phyloP scores from a whole-genome alignment of 192 early-diverging fungal genomes.

The Chytriomyces sp. region DNA sequence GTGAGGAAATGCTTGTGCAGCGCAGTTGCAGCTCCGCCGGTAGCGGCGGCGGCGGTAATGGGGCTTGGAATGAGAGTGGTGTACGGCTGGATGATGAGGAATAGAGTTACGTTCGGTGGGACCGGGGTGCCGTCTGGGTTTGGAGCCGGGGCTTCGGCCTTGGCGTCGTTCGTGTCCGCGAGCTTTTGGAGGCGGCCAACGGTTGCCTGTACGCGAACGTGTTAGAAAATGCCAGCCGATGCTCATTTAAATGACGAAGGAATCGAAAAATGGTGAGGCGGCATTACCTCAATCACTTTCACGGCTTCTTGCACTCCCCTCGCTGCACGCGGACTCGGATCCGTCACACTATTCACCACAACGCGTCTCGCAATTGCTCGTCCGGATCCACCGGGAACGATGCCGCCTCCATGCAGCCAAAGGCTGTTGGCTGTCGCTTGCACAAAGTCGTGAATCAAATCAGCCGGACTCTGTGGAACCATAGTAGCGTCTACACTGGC shows the following conservation, averaged over 20 bases:
- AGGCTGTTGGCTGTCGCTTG: constrained; percentile 43
- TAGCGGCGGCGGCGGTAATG: constrained; percentile 22
- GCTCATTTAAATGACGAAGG: too few species aligned
- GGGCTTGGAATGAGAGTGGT: constrained; percentile 24
- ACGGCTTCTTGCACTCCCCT: constrained; percentile 36
- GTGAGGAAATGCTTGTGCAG: constrained; percentile 18
- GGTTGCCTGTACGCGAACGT: constrained; percentile 30
- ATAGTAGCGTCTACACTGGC: not conserved
- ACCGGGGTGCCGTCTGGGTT: not conserved
- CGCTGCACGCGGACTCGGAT: constrained; percentile 33
- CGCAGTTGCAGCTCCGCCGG: constrained; percentile 32
- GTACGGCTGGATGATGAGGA: constrained; percentile 48
- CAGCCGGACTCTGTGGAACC: constrained; percentile 24
- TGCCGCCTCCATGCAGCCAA: constrained; percentile 37
- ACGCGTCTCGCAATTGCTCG: constrained; percentile 36
- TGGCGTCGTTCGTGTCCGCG: constrained; percentile 15
- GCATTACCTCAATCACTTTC: constrained; percentile 34
- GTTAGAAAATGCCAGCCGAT: too few species aligned
- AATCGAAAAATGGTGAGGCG: not conserved
- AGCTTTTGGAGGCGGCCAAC: constrained; percentile 42
- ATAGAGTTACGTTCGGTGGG: constrained; percentile 30
- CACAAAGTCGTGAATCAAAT: constrained; percentile 49
- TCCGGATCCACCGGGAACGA: constrained; percentile 28
- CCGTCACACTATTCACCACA: constrained; percentile 45
- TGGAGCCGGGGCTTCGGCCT: not conserved